phyloP scores from a whole-genome alignment of 331 rosid species.

The Rosa hybrid region DNA sequence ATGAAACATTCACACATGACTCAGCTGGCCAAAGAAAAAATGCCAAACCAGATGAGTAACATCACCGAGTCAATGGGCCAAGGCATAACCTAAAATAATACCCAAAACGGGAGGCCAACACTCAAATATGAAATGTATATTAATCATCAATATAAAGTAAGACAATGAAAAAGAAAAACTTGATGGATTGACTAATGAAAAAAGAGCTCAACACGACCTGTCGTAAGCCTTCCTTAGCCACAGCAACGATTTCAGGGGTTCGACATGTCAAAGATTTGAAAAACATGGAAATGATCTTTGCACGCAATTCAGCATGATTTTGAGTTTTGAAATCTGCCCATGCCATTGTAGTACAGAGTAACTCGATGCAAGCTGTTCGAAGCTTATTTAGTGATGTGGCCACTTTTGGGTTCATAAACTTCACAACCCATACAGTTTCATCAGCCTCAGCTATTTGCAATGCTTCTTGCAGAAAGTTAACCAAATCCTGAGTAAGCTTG shows the following conservation, averaged over 20 bases:
- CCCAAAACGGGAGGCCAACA: neutral
- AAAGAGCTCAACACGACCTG: slow-evolving; percentile 57
- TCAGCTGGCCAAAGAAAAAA: neutral
- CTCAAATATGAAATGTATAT: neutral
- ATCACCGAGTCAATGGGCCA: slow-evolving; percentile 15
- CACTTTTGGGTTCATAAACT: slow-evolving; percentile 89
- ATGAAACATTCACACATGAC: slow-evolving; percentile 2
- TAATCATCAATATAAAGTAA: slow-evolving; percentile 5
- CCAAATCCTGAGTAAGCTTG: slow-evolving; percentile 91
- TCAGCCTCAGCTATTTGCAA: slow-evolving; percentile 97
- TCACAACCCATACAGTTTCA: slow-evolving; percentile 87
- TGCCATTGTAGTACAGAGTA: slow-evolving; percentile 97
- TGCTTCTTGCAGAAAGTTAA: slow-evolving; percentile 96
- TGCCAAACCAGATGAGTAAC: slow-evolving; percentile 1
- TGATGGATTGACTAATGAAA: slow-evolving; percentile 21
- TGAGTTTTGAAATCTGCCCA: slow-evolving; percentile 98
- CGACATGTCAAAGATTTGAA: slow-evolving; percentile 95
- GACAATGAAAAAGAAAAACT: neutral
- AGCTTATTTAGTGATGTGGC: slow-evolving; percentile 90
- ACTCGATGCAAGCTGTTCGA: slow-evolving; percentile 94
- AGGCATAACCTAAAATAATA: neutral
- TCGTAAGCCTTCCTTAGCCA: slow-evolving; percentile 97
- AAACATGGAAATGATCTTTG: slow-evolving; percentile 98
- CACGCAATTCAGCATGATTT: slow-evolving; percentile 86
- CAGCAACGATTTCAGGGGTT: slow-evolving; percentile 96